Evolutionary conservation across 441 rosid species (phyloP).

Genomic region (Gossypium lobatum): DNA sequence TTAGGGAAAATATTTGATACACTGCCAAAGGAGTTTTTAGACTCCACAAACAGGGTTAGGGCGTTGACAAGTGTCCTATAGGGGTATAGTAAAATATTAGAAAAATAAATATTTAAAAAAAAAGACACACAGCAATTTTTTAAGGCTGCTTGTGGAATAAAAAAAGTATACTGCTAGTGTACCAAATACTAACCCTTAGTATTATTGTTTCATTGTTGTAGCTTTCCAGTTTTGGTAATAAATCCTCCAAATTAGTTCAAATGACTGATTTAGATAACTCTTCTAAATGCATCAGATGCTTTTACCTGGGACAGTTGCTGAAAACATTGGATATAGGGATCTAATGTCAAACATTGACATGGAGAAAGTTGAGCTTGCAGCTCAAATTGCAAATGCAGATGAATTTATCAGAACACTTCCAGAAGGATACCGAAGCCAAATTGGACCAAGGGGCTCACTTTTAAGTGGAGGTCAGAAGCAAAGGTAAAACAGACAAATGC

Average conservation of each 20-base stretch:
- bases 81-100: no score
- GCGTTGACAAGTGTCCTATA: no score
- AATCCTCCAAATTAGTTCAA: neutral
- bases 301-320: slow-evolving; percentile 86
- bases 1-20: no score
- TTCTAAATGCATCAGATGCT: slow-evolving; percentile 44
- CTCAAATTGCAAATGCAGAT: slow-evolving; percentile 76
- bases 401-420: slow-evolving; percentile 79
- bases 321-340: slow-evolving; percentile 87
- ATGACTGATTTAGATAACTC: slow-evolving; percentile 11
- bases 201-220: neutral
- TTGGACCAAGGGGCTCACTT: slow-evolving; percentile 86
- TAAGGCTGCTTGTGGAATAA: no score
- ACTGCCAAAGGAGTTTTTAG: no score
- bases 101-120: no score
- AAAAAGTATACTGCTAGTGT: no score
- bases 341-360: slow-evolving; percentile 49
- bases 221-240: neutral
- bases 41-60: no score
- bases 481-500: slow-evolving; percentile 40
- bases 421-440: slow-evolving; percentile 55
- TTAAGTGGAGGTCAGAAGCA: slow-evolving; percentile 95
- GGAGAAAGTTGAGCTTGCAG: slow-evolving; percentile 72
- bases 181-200: neutral
- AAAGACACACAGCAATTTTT: no score